phyloP scores from a whole-genome alignment of 2,329 filamentous ascomycete species.

The Periconia sp. region DNA sequence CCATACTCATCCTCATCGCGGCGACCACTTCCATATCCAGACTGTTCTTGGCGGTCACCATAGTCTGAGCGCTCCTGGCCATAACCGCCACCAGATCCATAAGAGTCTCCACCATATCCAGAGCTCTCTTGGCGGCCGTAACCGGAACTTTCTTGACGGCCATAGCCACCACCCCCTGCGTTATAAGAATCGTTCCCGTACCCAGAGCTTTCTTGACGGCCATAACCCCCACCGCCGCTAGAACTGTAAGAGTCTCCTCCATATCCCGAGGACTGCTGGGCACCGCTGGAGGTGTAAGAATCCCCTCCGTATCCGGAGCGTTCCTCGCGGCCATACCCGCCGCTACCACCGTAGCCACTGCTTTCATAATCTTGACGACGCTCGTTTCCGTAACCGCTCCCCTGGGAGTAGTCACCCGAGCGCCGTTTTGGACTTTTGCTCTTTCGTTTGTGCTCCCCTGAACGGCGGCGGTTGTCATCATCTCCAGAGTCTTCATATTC shows the following conservation, averaged over 20 bases:
- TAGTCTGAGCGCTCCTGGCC: conserved; percentile 3
- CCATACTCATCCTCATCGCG: conserved; percentile 18
- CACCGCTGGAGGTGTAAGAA: conserved; percentile 9
- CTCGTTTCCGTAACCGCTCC: conserved; percentile 23
- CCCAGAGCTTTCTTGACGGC: conserved; percentile 10
- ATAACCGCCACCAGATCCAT: conserved; percentile 13
- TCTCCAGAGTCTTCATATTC: conserved; percentile 33
- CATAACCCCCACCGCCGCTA: conserved; percentile 4
- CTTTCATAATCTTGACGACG: conserved; percentile 23
- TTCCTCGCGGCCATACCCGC: conserved; percentile 9
- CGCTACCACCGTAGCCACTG: conserved; percentile 10
- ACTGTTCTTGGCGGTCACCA: conserved; percentile 15
- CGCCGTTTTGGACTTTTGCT: conserved; percentile 23
- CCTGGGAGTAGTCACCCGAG: conserved; percentile 20
- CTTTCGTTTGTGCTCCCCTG: conserved; percentile 20
- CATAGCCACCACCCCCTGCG: conserved; percentile 8
- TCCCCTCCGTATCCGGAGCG: conserved; percentile 9
- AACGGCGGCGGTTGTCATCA: conserved; percentile 28
- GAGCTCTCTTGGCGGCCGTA: conserved; percentile 8
- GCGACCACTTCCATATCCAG: conserved; percentile 7
- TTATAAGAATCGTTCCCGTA: conserved; percentile 14
- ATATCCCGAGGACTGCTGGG: conserved; percentile 5
- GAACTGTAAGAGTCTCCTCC: conserved; percentile 8
- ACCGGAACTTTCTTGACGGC: conserved; percentile 8
- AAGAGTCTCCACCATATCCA: conserved; percentile 5